Percentiles rank a stretch among this genome's conserved stretches.
Conservation (phyloP, 805 yeast genomes). For the Nakazawaea peltata region DNA sequence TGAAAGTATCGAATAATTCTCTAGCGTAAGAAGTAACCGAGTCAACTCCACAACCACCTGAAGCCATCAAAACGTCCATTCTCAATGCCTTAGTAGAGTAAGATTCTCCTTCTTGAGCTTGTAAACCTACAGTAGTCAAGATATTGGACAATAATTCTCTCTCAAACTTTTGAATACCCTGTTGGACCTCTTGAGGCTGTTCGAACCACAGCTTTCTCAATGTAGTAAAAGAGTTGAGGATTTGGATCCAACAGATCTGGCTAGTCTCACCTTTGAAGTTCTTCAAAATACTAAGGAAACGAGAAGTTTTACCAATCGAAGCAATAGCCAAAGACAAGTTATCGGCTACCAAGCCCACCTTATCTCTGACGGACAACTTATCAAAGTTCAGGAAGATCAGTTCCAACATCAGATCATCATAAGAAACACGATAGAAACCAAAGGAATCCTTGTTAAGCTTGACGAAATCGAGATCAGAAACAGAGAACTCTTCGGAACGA, state of each 20-base stretch:
- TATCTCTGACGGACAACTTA: constrained; percentile 35
- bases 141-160: constrained; percentile 23
- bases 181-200: constrained; percentile 18
- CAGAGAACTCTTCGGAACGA: background rate
- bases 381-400: constrained; percentile 30
- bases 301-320: constrained; percentile 32
- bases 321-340: constrained; percentile 39
- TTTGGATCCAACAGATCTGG: constrained; percentile 48
- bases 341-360: constrained; percentile 49
- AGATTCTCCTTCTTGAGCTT: constrained; percentile 15
- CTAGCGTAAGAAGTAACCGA: constrained; percentile 20
- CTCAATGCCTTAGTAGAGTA: constrained; percentile 26
- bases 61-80: constrained; percentile 29
- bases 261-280: constrained; percentile 27
- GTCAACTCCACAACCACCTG: constrained; percentile 31
- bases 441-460: constrained; percentile 42
- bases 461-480: constrained; percentile 17
- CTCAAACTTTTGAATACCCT: constrained; percentile 25
- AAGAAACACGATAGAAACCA: constrained; percentile 49
- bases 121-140: constrained; percentile 20
- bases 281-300: constrained; percentile 35
- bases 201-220: constrained; percentile 30
- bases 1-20: constrained; percentile 21
- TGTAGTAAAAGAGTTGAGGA: constrained; percentile 30
- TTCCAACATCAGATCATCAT: constrained; percentile 33